Conservation (phyloP, 176 grass and related monocot species). For the Eleusine indica region DNA sequence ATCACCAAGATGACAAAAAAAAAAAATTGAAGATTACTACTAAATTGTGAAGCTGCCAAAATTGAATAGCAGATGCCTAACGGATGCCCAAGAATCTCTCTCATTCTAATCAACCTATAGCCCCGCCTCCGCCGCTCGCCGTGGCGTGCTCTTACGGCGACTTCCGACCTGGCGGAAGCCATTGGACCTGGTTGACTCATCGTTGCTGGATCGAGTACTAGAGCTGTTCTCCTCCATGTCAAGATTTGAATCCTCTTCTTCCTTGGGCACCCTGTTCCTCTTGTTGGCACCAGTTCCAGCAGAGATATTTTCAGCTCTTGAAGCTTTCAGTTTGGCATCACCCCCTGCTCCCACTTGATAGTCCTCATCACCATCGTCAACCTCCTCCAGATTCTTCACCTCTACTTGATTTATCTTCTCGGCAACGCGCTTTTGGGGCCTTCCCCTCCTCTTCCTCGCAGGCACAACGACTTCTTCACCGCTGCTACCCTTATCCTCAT, state of each 20-base stretch:
- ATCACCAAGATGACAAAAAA: slow-evolving; percentile 17
- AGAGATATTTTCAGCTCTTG: slow-evolving; percentile 41
- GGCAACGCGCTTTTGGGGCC: slow-evolving; percentile 59
- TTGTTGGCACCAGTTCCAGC: slow-evolving; percentile 49
- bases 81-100: slow-evolving; percentile 11
- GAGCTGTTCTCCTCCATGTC: slow-evolving; percentile 57
- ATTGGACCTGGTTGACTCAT: slow-evolving; percentile 49
- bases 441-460: slow-evolving; percentile 67
- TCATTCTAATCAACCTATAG: slow-evolving; percentile 43
- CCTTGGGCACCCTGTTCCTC: slow-evolving; percentile 59
- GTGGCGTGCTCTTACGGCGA: slow-evolving; percentile 70
- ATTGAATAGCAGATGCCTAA: slow-evolving; percentile 50
- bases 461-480: slow-evolving; percentile 52
- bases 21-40: neutral
- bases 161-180: slow-evolving; percentile 61
- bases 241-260: slow-evolving; percentile 40
- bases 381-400: slow-evolving; percentile 40
- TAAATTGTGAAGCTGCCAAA: slow-evolving; percentile 39
- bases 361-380: slow-evolving; percentile 40
- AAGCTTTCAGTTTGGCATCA: slow-evolving; percentile 19
- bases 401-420: slow-evolving; percentile 47
- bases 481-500: slow-evolving; percentile 59
- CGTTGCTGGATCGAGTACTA: slow-evolving; percentile 50
- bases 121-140: slow-evolving; percentile 66
- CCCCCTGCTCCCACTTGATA: slow-evolving; percentile 39